These are phyloP conservation scores for Angomonas ambiguus DNA, from an alignment of 208 protist genomes.

Conservation along the genomic window DNA sequence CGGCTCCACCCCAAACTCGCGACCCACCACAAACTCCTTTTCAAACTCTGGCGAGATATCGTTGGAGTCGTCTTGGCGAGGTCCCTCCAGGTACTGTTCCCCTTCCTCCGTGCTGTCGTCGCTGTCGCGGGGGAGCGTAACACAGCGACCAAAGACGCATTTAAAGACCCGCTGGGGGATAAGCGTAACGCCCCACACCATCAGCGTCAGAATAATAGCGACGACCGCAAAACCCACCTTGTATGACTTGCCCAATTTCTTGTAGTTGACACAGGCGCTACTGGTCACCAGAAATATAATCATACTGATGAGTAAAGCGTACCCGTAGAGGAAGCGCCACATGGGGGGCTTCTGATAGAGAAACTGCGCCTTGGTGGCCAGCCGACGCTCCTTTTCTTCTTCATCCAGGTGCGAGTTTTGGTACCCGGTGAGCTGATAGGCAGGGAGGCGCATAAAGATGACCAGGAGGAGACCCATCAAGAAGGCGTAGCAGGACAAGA, in stretches of 20 bases:
- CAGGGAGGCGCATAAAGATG: slow-evolving; percentile 27
- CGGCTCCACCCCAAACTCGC: too few species aligned
- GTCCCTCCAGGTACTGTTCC: too few species aligned
- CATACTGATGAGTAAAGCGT: slow-evolving; percentile 40
- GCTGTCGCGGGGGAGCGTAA: too few species aligned
- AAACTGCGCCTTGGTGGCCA: slow-evolving; percentile 33
- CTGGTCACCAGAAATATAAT: slow-evolving; percentile 44
- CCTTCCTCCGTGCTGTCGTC: too few species aligned
- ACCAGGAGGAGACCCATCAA: background rate
- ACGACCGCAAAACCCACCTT: slow-evolving; percentile 29
- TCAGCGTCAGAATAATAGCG: slow-evolving; percentile 21
- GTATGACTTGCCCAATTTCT: slow-evolving; percentile 14
- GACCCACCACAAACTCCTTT: too few species aligned
- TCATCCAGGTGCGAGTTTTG: slow-evolving; percentile 25
- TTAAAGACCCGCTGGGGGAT: slow-evolving; percentile 29
- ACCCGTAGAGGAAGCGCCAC: slow-evolving; percentile 47
- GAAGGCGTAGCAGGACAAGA: background rate
- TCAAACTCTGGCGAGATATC: too few species aligned
- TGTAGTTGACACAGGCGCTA: slow-evolving; percentile 37
- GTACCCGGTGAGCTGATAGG: slow-evolving; percentile 52
- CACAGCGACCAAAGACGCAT: slow-evolving; percentile 12
- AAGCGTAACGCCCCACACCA: too few species aligned
- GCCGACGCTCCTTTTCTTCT: slow-evolving; percentile 32
- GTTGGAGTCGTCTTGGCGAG: too few species aligned
- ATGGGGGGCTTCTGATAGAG: slow-evolving; percentile 45